A percentile compares a stretch with the other conserved stretches of the same genome.
Evolutionary conservation across 2,329 filamentous ascomycete species (phyloP).

Genomic region (Fusarium sp.): DNA sequence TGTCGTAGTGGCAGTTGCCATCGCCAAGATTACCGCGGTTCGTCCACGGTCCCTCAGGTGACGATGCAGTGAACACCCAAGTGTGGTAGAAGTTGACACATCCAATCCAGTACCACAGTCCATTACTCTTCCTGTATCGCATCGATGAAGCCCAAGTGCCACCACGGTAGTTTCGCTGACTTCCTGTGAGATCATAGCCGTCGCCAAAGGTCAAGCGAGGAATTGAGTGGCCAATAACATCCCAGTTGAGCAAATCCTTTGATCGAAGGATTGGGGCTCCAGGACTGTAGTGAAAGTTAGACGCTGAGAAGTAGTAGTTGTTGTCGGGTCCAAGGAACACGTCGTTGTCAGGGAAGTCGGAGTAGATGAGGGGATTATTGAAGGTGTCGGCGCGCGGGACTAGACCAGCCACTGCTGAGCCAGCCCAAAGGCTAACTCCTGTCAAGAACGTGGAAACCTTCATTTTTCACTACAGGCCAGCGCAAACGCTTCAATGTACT

Average conservation of each 20-base stretch:
- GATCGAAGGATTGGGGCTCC: conserved; percentile 67
- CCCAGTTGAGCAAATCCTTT: conserved; percentile 65
- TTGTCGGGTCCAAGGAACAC: conserved; percentile 61
- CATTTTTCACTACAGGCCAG: not conserved
- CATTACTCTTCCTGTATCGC: conserved; percentile 60
- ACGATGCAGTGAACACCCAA: conserved; percentile 63
- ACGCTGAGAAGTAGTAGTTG: conserved; percentile 66
- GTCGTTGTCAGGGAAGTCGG: conserved; percentile 66
- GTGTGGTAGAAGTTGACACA: conserved; percentile 63
- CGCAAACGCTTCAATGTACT: accelerated
- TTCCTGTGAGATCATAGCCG: conserved; percentile 58
- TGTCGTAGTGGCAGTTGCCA: conserved; percentile 65
- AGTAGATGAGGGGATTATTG: conserved; percentile 64
- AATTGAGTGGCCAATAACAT: conserved; percentile 58
- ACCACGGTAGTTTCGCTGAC: conserved; percentile 59
- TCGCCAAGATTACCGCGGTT: conserved; percentile 51
- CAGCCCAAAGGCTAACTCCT: not conserved
- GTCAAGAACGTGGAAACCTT: not conserved
- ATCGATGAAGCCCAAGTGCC: conserved; percentile 68
- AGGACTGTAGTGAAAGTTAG: conserved; percentile 66
- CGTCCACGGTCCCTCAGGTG: conserved; percentile 57
- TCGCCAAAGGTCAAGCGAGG: conserved; percentile 58
- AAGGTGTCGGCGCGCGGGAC: conserved; percentile 11
- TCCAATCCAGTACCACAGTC: conserved; percentile 67
- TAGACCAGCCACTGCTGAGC: not conserved